Conservation (phyloP, 192 early-diverging fungal species). For the Chytriomyces sp. region DNA sequence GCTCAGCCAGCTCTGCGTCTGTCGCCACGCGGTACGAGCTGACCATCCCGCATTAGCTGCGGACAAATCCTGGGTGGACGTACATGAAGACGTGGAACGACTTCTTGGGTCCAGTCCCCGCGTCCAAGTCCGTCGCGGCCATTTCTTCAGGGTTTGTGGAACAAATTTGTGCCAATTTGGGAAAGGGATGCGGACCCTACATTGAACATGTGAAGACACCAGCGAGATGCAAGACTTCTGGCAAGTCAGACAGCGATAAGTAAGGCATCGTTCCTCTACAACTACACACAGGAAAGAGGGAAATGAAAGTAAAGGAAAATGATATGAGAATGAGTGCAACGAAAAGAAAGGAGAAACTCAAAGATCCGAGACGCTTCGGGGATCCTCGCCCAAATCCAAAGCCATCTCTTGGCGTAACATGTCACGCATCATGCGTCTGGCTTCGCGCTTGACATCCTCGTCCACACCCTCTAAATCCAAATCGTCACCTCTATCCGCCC, state of each 20-base stretch:
- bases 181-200: too few relatives aligned
- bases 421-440: slow-evolving; percentile 18
- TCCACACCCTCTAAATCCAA: slow-evolving; percentile 26
- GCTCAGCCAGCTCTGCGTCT: slow-evolving; percentile 24
- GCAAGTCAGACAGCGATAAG: too few relatives aligned
- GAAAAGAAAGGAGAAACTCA: neutral
- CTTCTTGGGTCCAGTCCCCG: neutral
- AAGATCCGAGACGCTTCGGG: neutral
- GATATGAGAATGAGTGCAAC: too few relatives aligned
- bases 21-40: slow-evolving; percentile 28
- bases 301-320: too few relatives aligned
- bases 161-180: neutral
- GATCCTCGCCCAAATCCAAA: slow-evolving; percentile 8
- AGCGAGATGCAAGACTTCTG: too few relatives aligned
- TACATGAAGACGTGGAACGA: slow-evolving; percentile 17
- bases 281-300: too few relatives aligned
- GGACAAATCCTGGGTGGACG: neutral
- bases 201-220: too few relatives aligned
- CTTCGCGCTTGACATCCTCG: slow-evolving; percentile 22
- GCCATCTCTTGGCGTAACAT: slow-evolving; percentile 24
- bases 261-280: too few relatives aligned
- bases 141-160: neutral
- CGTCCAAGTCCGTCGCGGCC: neutral
- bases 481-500: slow-evolving; percentile 5
- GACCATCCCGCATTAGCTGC: neutral